Conservation (phyloP, 169 alveolate genomes). For the Plasmodium sp. region DNA sequence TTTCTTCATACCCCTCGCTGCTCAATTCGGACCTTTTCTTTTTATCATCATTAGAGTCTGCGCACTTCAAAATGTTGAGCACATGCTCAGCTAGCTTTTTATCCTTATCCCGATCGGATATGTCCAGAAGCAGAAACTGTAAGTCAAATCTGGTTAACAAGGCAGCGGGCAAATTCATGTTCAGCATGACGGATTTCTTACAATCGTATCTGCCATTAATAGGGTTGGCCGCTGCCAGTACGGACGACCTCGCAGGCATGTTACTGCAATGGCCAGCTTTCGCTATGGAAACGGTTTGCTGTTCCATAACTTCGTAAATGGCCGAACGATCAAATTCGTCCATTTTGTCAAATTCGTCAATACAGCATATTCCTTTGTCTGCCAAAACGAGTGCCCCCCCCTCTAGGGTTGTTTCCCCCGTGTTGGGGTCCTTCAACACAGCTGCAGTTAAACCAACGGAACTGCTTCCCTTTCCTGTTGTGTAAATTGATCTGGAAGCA, state of each 20-base stretch:
- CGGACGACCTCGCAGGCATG: slow-evolving; percentile 88
- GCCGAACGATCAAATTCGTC: slow-evolving; percentile 98
- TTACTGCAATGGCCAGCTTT: slow-evolving; percentile 95
- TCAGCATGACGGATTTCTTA: slow-evolving; percentile 91
- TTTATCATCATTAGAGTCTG: slow-evolving; percentile 77
- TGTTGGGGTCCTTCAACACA: slow-evolving; percentile 95
- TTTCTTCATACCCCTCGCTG: slow-evolving; percentile 75
- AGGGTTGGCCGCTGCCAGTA: slow-evolving; percentile 99
- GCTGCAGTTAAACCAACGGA: slow-evolving; percentile 99
- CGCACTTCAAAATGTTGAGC: slow-evolving; percentile 90
- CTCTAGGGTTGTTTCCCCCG: slow-evolving; percentile 94
- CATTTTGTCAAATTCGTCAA: slow-evolving; percentile 99
- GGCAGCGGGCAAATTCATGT: slow-evolving; percentile 98
- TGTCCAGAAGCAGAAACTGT: slow-evolving; percentile 90
- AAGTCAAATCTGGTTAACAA: slow-evolving; percentile 96
- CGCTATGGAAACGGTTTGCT: slow-evolving; percentile 98
- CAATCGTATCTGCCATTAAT: slow-evolving; percentile 96
- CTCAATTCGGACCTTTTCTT: slow-evolving; percentile 33
- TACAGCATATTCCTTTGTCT: slow-evolving; percentile 98
- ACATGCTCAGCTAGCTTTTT: slow-evolving; percentile 94
- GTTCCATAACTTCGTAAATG: slow-evolving; percentile 99
- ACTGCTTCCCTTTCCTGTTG: slow-evolving; percentile 97
- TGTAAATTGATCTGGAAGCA: slow-evolving; percentile 94
- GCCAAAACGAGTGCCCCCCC: slow-evolving; percentile 99
- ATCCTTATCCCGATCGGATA: slow-evolving; percentile 91